Evolutionary conservation across 1,284 basidiomycete genomes (phyloP).

Genomic region (Leucoagaricus sp.): DNA sequence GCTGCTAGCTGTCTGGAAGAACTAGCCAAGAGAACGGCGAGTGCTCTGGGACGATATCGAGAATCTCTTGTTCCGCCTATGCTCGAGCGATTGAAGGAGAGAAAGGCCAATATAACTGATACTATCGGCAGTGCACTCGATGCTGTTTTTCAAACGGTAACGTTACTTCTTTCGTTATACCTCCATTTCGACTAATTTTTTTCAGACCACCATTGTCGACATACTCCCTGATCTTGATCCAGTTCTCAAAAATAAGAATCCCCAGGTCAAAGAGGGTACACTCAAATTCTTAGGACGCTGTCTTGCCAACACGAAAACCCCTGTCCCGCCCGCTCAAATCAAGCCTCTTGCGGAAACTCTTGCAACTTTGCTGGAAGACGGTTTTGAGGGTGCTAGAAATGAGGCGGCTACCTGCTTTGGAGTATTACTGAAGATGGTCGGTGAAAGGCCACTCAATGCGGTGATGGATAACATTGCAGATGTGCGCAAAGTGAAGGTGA

Average conservation of each 20-base stretch:
- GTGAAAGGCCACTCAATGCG: conserved; percentile 89
- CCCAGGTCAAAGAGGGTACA: conserved; percentile 94
- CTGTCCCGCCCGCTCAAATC: conserved; percentile 76
- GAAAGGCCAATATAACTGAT: conserved; percentile 90
- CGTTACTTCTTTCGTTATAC: conserved; percentile 24
- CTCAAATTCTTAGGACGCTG: conserved; percentile 88
- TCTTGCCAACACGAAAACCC: conserved; percentile 68
- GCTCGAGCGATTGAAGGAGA: conserved; percentile 92
- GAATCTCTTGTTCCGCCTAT: conserved; percentile 78
- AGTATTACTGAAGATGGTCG: conserved; percentile 95
- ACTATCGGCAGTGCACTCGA: conserved; percentile 88
- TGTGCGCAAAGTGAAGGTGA: conserved; percentile 90
- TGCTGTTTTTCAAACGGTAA: conserved; percentile 84
- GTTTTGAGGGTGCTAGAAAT: conserved; percentile 88
- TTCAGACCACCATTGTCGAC: conserved; percentile 78
- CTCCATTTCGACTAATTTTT: conserved; percentile 18
- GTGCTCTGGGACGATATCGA: conserved; percentile 75
- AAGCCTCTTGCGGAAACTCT: conserved; percentile 86
- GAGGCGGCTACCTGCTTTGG: conserved; percentile 90
- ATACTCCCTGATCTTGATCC: conserved; percentile 84
- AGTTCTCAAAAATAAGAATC: conserved; percentile 89
- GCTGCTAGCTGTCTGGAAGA: conserved; percentile 88
- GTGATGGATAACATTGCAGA: conserved; percentile 89
- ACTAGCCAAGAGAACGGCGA: conserved; percentile 82
- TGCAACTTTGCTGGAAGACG: conserved; percentile 81